Conservation (phyloP, 1,139 yeast species). For the Saccharomyces hybrid region DNA sequence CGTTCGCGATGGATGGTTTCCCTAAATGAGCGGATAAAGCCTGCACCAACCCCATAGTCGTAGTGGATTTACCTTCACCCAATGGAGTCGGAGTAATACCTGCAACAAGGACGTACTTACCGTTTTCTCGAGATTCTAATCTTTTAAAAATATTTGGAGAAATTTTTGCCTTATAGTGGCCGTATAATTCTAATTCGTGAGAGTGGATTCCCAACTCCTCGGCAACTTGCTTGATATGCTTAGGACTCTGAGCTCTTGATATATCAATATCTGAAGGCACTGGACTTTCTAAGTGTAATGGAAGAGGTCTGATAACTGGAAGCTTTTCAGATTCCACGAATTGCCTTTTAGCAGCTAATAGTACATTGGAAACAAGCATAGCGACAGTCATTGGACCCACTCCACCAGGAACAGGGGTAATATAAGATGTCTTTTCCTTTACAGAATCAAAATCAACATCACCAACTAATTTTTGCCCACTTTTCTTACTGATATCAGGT, state of each 20-base stretch:
- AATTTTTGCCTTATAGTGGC: constrained; percentile 69
- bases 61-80: constrained; percentile 78
- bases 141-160: constrained; percentile 53
- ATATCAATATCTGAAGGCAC: constrained; percentile 75
- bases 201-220: constrained; percentile 55
- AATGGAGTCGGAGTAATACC: constrained; percentile 80
- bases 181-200: constrained; percentile 61
- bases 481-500: constrained; percentile 53
- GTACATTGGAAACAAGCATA: constrained; percentile 65
- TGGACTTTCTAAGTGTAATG: constrained; percentile 44
- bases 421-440: constrained; percentile 47
- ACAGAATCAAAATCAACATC: constrained; percentile 65
- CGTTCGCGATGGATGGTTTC: constrained; percentile 65
- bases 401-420: constrained; percentile 85
- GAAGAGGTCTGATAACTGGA: constrained; percentile 48
- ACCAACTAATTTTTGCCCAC: constrained; percentile 64
- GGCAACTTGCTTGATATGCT: constrained; percentile 56
- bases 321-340: constrained; percentile 37
- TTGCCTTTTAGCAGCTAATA: constrained; percentile 54
- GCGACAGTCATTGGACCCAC: constrained; percentile 90
- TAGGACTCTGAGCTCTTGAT: constrained; percentile 66
- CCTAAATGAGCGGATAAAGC: constrained; percentile 71
- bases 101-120: constrained; percentile 64
- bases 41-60: constrained; percentile 73
- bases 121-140: constrained; percentile 52